phyloP scores from a whole-genome alignment of 2,329 filamentous ascomycete genomes.

The Trichoderma aggressivum region DNA sequence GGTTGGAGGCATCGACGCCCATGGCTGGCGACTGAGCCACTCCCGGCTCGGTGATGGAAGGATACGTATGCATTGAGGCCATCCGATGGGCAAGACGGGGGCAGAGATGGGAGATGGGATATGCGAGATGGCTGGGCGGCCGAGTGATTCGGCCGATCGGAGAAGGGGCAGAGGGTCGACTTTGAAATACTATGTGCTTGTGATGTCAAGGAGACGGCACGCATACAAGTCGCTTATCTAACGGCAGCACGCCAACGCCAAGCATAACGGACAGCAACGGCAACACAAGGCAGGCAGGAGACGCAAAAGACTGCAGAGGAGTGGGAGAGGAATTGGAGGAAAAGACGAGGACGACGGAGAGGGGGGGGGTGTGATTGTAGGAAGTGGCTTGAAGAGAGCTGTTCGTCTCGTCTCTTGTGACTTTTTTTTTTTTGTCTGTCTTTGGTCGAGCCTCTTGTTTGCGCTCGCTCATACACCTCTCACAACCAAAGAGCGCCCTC shows the following conservation, averaged over 20 bases:
- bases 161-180: neutral
- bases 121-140: neutral
- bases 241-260: constrained; percentile 6
- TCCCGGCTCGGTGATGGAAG: constrained; percentile 7
- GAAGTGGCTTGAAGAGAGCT: constrained; percentile 6
- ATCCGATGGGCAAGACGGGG: constrained; percentile 7
- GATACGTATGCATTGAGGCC: constrained; percentile 14
- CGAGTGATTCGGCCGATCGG: constrained; percentile 15
- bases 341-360: neutral
- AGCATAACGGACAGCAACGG: constrained; percentile 3
- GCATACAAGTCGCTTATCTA: constrained; percentile 15
- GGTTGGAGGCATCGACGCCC: constrained; percentile 20
- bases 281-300: neutral
- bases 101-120: neutral
- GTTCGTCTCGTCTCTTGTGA: neutral
- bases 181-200: neutral
- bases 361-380: neutral
- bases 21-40: constrained; percentile 9
- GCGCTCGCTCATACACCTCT: neutral
- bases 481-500: neutral
- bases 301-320: neutral
- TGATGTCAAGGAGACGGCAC: constrained; percentile 10
- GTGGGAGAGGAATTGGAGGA: neutral
- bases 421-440: neutral
- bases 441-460: neutral